A percentile compares a stretch with the other conserved stretches of the same genome.
phyloP scores from a whole-genome alignment of 192 early-diverging fungal species.

The Entophlyctis helioformis region DNA sequence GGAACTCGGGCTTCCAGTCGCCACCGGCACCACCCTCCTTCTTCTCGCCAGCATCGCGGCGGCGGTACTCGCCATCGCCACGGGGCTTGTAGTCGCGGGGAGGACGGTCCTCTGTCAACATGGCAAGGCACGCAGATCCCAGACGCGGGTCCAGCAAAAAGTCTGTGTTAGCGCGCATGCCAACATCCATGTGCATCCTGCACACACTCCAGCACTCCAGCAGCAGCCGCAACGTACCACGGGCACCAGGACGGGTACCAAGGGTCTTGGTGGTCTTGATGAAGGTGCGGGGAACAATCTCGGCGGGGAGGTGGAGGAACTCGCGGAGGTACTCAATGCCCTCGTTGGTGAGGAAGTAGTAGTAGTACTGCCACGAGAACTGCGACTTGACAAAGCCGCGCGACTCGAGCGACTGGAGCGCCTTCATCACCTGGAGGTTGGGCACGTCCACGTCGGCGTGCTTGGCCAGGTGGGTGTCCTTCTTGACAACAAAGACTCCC shows the following conservation, averaged over 20 bases:
- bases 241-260: constrained; percentile 58
- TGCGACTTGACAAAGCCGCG: constrained; percentile 86
- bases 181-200: constrained; percentile 1
- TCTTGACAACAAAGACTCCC: constrained; percentile 97
- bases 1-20: constrained; percentile 96
- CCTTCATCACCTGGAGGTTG: constrained; percentile 99
- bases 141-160: too few species aligned
- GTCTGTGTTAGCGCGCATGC: too few species aligned
- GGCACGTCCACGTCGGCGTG: constrained; percentile 95
- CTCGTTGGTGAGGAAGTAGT: constrained; percentile 97
- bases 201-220: not conserved
- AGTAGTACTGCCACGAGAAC: constrained; percentile 99
- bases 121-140: too few species aligned
- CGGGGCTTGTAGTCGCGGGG: constrained; percentile 43
- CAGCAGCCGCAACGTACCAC: constrained; percentile 30
- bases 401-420: constrained; percentile 91
- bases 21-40: constrained; percentile 83
- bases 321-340: constrained; percentile 96
- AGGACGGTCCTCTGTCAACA: constrained; percentile 42
- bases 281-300: constrained; percentile 94
- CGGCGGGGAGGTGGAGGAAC: constrained; percentile 90
- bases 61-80: constrained; percentile 56
- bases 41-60: constrained; percentile 67
- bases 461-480: constrained; percentile 94
- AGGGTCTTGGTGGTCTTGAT: constrained; percentile 81